phyloP scores from a whole-genome alignment of 768 basidiomycete species.

The Coprinellus aureogranulatus region DNA sequence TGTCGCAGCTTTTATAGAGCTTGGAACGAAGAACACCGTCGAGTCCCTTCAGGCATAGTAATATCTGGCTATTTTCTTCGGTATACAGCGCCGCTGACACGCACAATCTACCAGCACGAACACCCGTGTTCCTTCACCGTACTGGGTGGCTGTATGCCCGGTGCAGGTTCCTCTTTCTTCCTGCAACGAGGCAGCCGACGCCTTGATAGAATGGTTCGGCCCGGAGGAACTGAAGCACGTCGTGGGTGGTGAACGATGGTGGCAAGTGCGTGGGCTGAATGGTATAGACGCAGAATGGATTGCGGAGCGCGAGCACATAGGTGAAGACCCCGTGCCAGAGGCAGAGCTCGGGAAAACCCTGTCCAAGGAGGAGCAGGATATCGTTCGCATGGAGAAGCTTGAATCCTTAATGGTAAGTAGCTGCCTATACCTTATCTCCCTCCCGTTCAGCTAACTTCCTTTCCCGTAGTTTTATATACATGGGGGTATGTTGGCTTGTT shows the following conservation, averaged over 20 bases:
- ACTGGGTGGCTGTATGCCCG: slow-evolving; percentile 60
- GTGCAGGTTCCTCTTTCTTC: slow-evolving; percentile 54
- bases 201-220: slow-evolving; percentile 69
- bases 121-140: slow-evolving; percentile 66
- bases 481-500: slow-evolving; percentile 41
- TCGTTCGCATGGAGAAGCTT: slow-evolving; percentile 52
- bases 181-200: slow-evolving; percentile 63
- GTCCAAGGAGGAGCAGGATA: slow-evolving; percentile 35
- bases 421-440: slow-evolving; percentile 3
- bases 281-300: slow-evolving; percentile 69
- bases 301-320: slow-evolving; percentile 48
- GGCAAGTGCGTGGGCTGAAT: slow-evolving; percentile 73
- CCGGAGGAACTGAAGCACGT: slow-evolving; percentile 64
- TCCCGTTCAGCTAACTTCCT: not conserved
- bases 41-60: slow-evolving; percentile 72
- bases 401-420: slow-evolving; percentile 53
- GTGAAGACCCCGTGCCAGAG: slow-evolving; percentile 12
- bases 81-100: not conserved
- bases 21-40: slow-evolving; percentile 63
- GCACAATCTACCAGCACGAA: slow-evolving; percentile 45
- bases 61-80: slow-evolving; percentile 13
- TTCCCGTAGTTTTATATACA: slow-evolving; percentile 57
- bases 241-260: slow-evolving; percentile 79
- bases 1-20: slow-evolving; percentile 56
- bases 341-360: slow-evolving; percentile 26